Evolutionary conservation across 371 early-diverging fungal genomes (phyloP).

Genomic region (Sporodiniella umbellata): DNA sequence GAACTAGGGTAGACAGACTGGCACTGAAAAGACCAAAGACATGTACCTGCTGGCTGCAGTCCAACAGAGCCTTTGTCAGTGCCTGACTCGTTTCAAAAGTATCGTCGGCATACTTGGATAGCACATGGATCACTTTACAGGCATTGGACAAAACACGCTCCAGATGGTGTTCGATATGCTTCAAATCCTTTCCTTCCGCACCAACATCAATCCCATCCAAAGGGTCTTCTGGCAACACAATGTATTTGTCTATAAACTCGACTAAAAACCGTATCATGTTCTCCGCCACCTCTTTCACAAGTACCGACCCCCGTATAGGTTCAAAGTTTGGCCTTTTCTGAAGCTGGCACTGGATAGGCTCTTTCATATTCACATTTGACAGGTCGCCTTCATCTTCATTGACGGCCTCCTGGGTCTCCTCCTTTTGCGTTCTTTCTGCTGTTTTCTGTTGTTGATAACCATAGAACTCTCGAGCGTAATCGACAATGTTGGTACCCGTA

Average conservation of each 20-base stretch:
- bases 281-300: conserved; percentile 31
- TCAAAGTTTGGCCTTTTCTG: conserved; percentile 30
- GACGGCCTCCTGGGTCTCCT: background rate
- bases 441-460: conserved; percentile 9
- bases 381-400: conserved; percentile 41
- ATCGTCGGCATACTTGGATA: conserved; percentile 17
- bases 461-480: conserved; percentile 40
- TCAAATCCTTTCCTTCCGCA: conserved; percentile 33
- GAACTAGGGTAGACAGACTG: conserved; percentile 35
- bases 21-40: conserved; percentile 50
- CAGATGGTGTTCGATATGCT: conserved; percentile 31
- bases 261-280: conserved; percentile 25
- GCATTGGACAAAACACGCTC: conserved; percentile 28
- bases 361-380: conserved; percentile 3
- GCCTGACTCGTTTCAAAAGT: background rate
- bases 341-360: conserved; percentile 2
- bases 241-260: conserved; percentile 32
- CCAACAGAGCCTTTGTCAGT: conserved; percentile 35
- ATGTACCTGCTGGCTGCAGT: conserved; percentile 45
- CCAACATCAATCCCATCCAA: conserved; percentile 37
- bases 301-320: conserved; percentile 29
- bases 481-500: conserved; percentile 23
- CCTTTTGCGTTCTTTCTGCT: conserved; percentile 1
- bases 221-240: conserved; percentile 21
- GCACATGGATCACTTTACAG: conserved; percentile 25